Base-by-base conservation (phyloP, 805 yeast genomes). In the Candida caryicola region DNA sequence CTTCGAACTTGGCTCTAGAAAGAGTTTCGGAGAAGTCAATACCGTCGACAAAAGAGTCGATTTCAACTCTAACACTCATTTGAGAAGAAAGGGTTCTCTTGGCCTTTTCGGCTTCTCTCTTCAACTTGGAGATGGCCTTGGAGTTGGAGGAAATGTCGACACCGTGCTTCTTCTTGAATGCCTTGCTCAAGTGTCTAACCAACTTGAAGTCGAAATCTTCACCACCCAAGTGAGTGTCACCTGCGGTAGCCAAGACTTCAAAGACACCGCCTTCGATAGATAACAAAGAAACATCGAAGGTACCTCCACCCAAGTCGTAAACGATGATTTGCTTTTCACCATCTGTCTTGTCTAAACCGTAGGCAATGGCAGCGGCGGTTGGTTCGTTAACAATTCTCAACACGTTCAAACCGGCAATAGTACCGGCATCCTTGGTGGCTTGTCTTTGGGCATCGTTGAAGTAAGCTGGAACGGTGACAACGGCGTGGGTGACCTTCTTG, bases 361-460 rank as follows among this genome's bases (percentile, higher is more conserved):
- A 57, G 32, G 62, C 62, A 41, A 57, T 56, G 42, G 62, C 62
- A 39, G 62, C 62, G 34, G 62, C 62, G 31, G 62, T 56, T 56
- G 95, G 95, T 74, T 86, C 95, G 64, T 86, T 86, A 46, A 86
- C 91, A 54, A 86, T 86, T 76, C 95, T 82, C 66, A 86, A 73
- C 48, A 86, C 87, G 62, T 83, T 85, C 62, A 86, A 74, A 55
- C 95, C 95, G 34, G 95, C 95, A 74, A 86, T 86, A 45, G 83
- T 77, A 74, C 95, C 95, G 31, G 95, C 95, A 64, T 86, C 95
- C 73, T 86, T 86, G 42, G 95, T 86, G 50, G 95, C 95, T 67
- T 86, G 95, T 72, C 95, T 82, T 72, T 86, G 95, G 45, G 95
- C 91, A 70, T 86, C 95, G 64, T 85, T 87, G 76, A 86, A 86